Base-by-base conservation (phyloP, 1,284 basidiomycete species). In the Veloporphyrellus conicus region DNA sequence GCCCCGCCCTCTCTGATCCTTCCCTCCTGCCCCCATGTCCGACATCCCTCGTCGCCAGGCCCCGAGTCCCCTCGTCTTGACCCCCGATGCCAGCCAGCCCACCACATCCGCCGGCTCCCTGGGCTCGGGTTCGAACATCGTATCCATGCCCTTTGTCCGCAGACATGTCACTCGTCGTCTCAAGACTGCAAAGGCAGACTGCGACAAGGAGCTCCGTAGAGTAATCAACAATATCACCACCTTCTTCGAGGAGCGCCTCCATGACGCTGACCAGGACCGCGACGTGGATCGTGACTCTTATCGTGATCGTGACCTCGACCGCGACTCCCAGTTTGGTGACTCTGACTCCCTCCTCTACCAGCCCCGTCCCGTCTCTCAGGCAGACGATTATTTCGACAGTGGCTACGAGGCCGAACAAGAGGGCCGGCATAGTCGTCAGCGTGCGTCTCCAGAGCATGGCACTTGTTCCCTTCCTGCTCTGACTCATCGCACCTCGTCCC, bases 81-180 rank as follows among this genome's bases (percentile, higher is more conserved):
- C 81, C 39, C 81, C 83, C 52, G 82, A 87, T 55, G 69, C 81
- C 12, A 74, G 77, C 45, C 65, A 70, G 44, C 64, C 70, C 18
- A 61, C 75, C 45, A 70, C 76, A 45, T 58, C 70, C 41, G 62
- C 69, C 56, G 64, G 62, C 45, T 64, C 60, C 56, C 67, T 77
- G 69, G 72, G 71, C 40, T 81, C 82, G 12, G 74, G 74, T 44
- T 75, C 82, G 23, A 84, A 81, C 62, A 87, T 84, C 48, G 85
- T 90, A 45, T 89, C 87, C 47, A 90, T 89, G 86, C 85, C 90
- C 37, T 95, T 93, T 60, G 93, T 98, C 52, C 79, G 90, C 47
- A 82, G 92, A 50, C 94, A 98, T 72, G 91, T 98, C 60, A 91
- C 90, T 40, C 83, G 93, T 58, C 87, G 95, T 47, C 83, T 98